These are phyloP conservation scores for Pythium rhizo-oryzae DNA, from an alignment of 352 stramenopile species.

Conservation along the genomic window DNA sequence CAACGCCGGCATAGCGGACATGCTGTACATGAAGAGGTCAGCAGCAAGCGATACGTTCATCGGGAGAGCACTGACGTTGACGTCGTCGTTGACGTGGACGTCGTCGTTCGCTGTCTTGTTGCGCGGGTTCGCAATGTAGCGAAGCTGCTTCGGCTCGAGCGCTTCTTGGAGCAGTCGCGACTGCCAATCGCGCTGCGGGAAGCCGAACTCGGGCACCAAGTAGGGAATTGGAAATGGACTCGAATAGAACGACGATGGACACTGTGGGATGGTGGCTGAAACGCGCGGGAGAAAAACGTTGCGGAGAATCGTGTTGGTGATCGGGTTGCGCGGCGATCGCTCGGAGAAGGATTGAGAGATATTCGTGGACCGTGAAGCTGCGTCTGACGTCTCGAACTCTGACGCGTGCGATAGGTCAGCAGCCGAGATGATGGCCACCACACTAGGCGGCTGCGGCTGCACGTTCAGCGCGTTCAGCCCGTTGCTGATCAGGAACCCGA, in stretches of 20 bases:
- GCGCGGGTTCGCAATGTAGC: constrained; percentile 9
- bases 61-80: neutral
- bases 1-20: too few species aligned
- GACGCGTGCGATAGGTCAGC: neutral
- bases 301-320: neutral
- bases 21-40: constrained; percentile 10
- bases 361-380: neutral
- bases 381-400: neutral
- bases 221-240: too few species aligned
- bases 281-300: neutral
- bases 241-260: too few species aligned
- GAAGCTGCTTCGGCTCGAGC: neutral
- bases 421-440: neutral
- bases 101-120: too few species aligned
- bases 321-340: neutral
- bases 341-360: constrained; percentile 1
- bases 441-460: neutral
- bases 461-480: constrained; percentile 16
- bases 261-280: too few species aligned
- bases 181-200: constrained; percentile 15
- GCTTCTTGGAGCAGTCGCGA: neutral
- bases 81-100: neutral
- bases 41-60: constrained; percentile 20
- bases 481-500: constrained; percentile 12
- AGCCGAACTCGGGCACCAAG: neutral